Conservation (phyloP, 495 filamentous ascomycete species). For the Xylaria palmicola region DNA sequence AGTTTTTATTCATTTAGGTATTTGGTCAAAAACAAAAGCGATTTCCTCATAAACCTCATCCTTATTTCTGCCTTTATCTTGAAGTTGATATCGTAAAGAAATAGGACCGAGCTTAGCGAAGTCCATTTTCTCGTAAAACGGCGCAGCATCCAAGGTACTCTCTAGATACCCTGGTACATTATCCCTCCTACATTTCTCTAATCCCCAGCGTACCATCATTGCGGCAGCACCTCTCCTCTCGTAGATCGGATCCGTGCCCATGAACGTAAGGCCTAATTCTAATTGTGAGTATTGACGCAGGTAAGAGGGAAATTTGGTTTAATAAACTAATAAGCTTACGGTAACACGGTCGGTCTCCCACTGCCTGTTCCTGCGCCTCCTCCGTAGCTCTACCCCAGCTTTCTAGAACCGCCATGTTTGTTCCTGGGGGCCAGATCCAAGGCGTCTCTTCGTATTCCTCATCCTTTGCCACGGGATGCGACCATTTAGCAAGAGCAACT, state of each 20-base stretch:
- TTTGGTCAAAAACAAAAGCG: slow-evolving; percentile 12
- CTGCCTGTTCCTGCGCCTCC: slow-evolving; percentile 21
- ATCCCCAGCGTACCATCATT: slow-evolving; percentile 33
- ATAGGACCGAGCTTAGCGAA: slow-evolving; percentile 7
- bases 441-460: slow-evolving; percentile 19
- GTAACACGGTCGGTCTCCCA: slow-evolving; percentile 32
- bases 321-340: slow-evolving; percentile 20
- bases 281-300: background rate
- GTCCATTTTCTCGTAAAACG: slow-evolving; percentile 31
- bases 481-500: slow-evolving; percentile 43
- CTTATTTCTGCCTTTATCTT: too few relatives aligned
- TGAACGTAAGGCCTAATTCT: slow-evolving; percentile 30
- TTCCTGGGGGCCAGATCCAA: slow-evolving; percentile 36
- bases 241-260: slow-evolving; percentile 31
- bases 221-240: slow-evolving; percentile 31
- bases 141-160: slow-evolving; percentile 33
- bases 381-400: slow-evolving; percentile 30
- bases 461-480: slow-evolving; percentile 24
- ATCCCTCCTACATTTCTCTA: slow-evolving; percentile 19
- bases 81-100: background rate
- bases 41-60: slow-evolving; percentile 19
- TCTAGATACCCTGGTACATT: slow-evolving; percentile 33
- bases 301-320: too few relatives aligned
- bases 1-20: background rate
- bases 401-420: slow-evolving; percentile 24